Conservation (phyloP, 768 basidiomycete genomes). For the Phaeotremella fagi region DNA sequence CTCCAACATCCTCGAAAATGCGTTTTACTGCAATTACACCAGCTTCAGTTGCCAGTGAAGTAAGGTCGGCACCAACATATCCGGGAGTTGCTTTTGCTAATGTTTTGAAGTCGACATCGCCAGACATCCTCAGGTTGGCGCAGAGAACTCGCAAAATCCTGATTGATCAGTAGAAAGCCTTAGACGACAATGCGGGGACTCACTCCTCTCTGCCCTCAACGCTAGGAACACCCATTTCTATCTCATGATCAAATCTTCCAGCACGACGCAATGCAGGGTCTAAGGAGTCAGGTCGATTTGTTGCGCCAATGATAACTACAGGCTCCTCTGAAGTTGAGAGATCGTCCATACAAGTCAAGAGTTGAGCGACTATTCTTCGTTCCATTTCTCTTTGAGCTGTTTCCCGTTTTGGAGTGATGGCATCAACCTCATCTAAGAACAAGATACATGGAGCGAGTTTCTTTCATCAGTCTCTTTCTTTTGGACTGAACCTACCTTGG, state of each 20-base stretch:
- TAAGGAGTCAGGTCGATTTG: conserved; percentile 89
- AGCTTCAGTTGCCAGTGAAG: conserved; percentile 84
- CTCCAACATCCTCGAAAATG: conserved; percentile 74
- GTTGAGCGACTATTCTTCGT: conserved; percentile 91
- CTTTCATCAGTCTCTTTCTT: conserved; percentile 50
- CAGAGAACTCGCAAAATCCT: conserved; percentile 87
- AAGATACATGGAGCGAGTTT: conserved; percentile 84
- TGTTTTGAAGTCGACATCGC: conserved; percentile 76
- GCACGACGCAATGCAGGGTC: conserved; percentile 90
- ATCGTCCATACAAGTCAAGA: conserved; percentile 98
- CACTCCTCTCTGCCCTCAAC: conserved; percentile 84
- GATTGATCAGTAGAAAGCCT: too few relatives aligned
- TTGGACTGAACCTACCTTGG: conserved; percentile 60
- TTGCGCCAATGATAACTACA: conserved; percentile 91
- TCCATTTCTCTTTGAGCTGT: conserved; percentile 99
- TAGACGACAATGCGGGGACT: conserved; percentile 38
- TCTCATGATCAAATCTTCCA: conserved; percentile 95
- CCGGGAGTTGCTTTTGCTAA: conserved; percentile 93
- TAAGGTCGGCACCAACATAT: conserved; percentile 92
- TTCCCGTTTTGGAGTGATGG: conserved; percentile 94
- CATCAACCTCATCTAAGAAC: conserved; percentile 97
- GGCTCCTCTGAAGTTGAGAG: conserved; percentile 87
- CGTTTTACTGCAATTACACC: conserved; percentile 95
- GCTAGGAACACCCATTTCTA: conserved; percentile 94
- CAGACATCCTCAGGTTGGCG: conserved; percentile 73